Base-by-base conservation (phyloP, 257 asterid species). In the Solanum piurae region DNA sequence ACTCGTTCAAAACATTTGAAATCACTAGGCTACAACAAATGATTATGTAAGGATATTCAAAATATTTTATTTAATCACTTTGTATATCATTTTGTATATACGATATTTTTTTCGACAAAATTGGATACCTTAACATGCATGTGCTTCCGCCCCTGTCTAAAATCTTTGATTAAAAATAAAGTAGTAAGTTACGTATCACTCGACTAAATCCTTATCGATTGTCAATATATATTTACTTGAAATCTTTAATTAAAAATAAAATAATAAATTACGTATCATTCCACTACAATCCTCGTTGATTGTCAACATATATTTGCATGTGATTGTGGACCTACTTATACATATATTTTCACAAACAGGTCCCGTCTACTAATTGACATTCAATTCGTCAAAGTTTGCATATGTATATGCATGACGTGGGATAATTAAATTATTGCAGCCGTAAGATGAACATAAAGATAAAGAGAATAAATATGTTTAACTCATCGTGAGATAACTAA, bases 131-230 rank as follows among this genome's bases (percentile, higher is more conserved):
- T 49, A 0, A 42, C 49, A 42, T 42, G 49, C 49, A 13, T 13
- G 7, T 49, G 6, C 55, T 0, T 49, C 52, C 3, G 0, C 3
- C 7, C 6, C 7, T 46, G 2, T 0, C 1, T 49, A 0, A 49
- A 49, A 13, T 49, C 1, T 49, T 49, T 13, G 18, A 49, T 49
- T 46, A 46, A 49, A 49, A 49, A 13, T 49, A 13, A 49, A 49
- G 0, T 46, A 49, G 2, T 0, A 46, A 46, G 2, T 46, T 46
- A 46, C 1, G 0, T 46, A 46, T 6, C 58, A 46, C 7, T 13
- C 2, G 0, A 5, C 1, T 49, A 13, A 2, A 49, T 46, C 58
- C 20, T 14, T 0, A 0, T 49, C 1, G 7, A 14, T 49, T 14
- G 7, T 2, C 21, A 13, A 23, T 3, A 16, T 52, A 52, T 52